phyloP scores from a whole-genome alignment of 1,139 yeast genomes.

The Yamadazyma epiphylla region DNA sequence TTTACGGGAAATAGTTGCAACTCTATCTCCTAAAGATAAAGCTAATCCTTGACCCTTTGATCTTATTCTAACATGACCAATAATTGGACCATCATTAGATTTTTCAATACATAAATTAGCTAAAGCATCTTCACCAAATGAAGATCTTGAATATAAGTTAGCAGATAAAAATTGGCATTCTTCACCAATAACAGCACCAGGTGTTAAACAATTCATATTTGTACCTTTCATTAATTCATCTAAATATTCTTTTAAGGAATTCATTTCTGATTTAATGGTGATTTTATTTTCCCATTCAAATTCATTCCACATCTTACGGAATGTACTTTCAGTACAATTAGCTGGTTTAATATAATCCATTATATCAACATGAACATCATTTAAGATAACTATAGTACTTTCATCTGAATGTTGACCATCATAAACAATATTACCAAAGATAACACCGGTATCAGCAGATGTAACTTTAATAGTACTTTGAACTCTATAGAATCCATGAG shows the following conservation, averaged over 20 bases:
- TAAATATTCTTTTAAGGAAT: slow-evolving; percentile 73
- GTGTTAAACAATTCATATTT: slow-evolving; percentile 91
- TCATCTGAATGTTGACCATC: slow-evolving; percentile 96
- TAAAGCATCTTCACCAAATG: slow-evolving; percentile 96
- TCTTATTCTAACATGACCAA: slow-evolving; percentile 95
- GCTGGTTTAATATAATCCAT: slow-evolving; percentile 98
- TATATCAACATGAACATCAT: slow-evolving; percentile 93
- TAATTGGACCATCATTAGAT: slow-evolving; percentile 68
- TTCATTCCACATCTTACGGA: slow-evolving; percentile 98
- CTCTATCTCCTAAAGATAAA: slow-evolving; percentile 88
- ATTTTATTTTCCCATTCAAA: slow-evolving; percentile 99
- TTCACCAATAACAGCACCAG: slow-evolving; percentile 81
- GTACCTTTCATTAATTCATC: slow-evolving; percentile 78
- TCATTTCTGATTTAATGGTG: slow-evolving; percentile 70
- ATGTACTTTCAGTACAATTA: slow-evolving; percentile 77
- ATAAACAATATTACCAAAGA: slow-evolving; percentile 94
- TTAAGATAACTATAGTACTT: slow-evolving; percentile 83
- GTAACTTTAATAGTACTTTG: slow-evolving; percentile 92
- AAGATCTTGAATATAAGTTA: slow-evolving; percentile 85
- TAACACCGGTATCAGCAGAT: slow-evolving; percentile 95
- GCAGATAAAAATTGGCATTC: slow-evolving; percentile 94
- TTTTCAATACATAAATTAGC: slow-evolving; percentile 94
- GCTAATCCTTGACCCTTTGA: slow-evolving; percentile 98
- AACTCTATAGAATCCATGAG: slow-evolving; percentile 90
- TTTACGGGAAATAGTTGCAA: slow-evolving; percentile 72